A percentile compares a stretch with the other conserved stretches of the same genome.
phyloP scores from a whole-genome alignment of 108 stramenopile species.

The Cyclotella baltica region DNA sequence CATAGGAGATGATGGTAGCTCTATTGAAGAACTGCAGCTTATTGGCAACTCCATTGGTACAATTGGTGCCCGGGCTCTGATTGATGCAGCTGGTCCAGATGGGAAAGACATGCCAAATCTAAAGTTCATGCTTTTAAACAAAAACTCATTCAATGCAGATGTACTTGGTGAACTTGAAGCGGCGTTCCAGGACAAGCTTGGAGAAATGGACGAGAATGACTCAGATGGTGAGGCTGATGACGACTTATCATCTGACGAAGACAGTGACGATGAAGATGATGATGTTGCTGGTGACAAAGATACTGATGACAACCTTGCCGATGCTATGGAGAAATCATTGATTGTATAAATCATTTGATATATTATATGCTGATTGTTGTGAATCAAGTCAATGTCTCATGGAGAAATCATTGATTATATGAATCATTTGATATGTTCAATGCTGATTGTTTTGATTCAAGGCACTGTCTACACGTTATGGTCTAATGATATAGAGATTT shows the following conservation, averaged over 20 bases:
- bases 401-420: slow-evolving; percentile 51
- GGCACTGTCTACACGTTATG: too few species aligned
- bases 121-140: slow-evolving; percentile 43
- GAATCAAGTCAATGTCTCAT: too few species aligned
- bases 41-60: slow-evolving; percentile 40
- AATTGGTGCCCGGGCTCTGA: slow-evolving; percentile 53
- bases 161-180: slow-evolving; percentile 44
- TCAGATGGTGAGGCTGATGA: slow-evolving; percentile 58
- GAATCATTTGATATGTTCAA: neutral
- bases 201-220: slow-evolving; percentile 59
- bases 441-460: neutral
- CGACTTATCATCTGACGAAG: slow-evolving; percentile 48
- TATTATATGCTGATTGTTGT: neutral
- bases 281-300: slow-evolving; percentile 34
- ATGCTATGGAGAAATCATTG: slow-evolving; percentile 49
- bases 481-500: too few species aligned
- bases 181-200: slow-evolving; percentile 47
- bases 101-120: slow-evolving; percentile 52
- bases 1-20: slow-evolving; percentile 41
- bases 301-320: slow-evolving; percentile 51
- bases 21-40: slow-evolving; percentile 52
- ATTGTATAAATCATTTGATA: slow-evolving; percentile 31
- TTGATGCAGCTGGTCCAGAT: slow-evolving; percentile 53
- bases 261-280: slow-evolving; percentile 46
- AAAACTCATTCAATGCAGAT: slow-evolving; percentile 49